Evolutionary conservation across 495 filamentous ascomycete genomes (phyloP), one percentile per base, ranked within the genome.

Genomic region (Pyrenula massariospora): DNA sequence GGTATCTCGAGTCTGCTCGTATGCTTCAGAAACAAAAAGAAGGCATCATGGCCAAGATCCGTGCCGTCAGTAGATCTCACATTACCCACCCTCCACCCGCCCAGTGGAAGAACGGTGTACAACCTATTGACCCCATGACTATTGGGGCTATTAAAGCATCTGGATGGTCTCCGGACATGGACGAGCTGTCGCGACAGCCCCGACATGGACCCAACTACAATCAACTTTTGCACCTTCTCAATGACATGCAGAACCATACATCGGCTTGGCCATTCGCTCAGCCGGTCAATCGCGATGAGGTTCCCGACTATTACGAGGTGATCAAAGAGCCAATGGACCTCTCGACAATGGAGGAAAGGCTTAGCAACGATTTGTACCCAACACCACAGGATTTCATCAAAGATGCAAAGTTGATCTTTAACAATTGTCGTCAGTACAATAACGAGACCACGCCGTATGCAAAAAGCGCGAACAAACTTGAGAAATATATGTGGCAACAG

Each of bases 21-120:
- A 95, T 97, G 93, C 79, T 98, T 1, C 77, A 95, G 48, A 97
- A 97, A 70, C 94, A 97, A 66, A 98, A 97, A 67, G 93, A 95
- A 65, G 83, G 84, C 31, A 91, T 97, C 10, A 82, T 88, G 63
- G 90, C 90, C 55, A 98, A 97, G 73, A 96, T 97, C 57, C 85
- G 91, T 22, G 88, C 90, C 10, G 91, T 91, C 63, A 89, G 83
- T 67, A 91, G 86, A 62, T 91, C 86, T 8, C 90, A 96, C 71
- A 83, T 91, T 49, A 77, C 96, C 51, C 93, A 98, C 66, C 76
- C 76, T 12, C 85, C 93, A 1, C 94, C 91, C 0, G 84, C 84
- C 59, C 83, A 89, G 63, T 96, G 89, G 88, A 87, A 84, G 65
- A 87, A 84, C 55, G 84, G 80, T 23, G 68, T 52, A 8, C 59